Percentiles rank a stretch among this genome's conserved stretches.
These are phyloP conservation scores for Oxytropis ochrocephala DNA, from an alignment of 306 rosid species.

Conservation along the genomic window DNA sequence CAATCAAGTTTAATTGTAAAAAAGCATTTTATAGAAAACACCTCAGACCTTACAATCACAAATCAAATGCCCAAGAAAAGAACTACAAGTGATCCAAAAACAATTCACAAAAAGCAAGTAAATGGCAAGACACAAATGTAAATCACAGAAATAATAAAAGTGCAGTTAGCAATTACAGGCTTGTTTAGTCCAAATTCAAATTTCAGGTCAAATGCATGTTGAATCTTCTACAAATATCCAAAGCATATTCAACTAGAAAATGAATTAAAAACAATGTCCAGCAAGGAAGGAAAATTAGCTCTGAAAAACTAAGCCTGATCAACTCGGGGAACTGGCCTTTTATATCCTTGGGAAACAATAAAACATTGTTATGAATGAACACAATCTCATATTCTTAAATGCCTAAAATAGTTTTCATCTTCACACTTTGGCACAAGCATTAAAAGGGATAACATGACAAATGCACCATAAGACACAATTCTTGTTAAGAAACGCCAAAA, in stretches of 20 bases:
- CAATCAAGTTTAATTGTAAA: conserved; percentile 1
- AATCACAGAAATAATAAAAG: too few relatives aligned
- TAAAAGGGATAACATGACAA: neutral
- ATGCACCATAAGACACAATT: neutral
- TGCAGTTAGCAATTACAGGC: too few relatives aligned
- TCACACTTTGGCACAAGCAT: neutral
- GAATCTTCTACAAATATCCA: too few relatives aligned
- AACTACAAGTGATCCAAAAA: neutral
- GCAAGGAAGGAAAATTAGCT: too few relatives aligned
- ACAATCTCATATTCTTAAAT: neutral
- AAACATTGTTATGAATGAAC: neutral
- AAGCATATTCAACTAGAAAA: too few relatives aligned
- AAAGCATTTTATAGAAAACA: neutral
- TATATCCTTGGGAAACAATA: neutral
- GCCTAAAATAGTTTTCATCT: neutral
- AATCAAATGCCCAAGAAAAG: neutral
- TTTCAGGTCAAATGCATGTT: too few relatives aligned
- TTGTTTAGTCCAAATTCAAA: too few relatives aligned
- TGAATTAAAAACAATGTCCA: too few relatives aligned
- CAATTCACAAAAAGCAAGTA: neutral
- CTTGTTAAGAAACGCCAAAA: neutral
- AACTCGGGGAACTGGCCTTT: neutral
- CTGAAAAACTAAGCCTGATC: neutral
- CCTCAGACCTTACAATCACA: neutral
- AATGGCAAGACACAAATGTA: too few relatives aligned